phyloP scores from a whole-genome alignment of 768 basidiomycete species.

The Lentinula sp. region DNA sequence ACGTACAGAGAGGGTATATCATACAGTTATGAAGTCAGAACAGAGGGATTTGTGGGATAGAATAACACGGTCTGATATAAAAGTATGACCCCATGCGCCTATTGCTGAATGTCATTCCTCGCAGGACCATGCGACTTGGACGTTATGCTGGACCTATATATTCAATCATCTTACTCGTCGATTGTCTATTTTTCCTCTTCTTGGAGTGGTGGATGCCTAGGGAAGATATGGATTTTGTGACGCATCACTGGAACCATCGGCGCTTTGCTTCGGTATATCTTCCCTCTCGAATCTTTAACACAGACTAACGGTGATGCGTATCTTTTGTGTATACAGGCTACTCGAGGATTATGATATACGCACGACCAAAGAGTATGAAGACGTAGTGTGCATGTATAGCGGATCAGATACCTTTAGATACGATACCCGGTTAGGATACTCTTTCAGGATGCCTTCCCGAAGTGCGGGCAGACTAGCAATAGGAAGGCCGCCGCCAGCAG shows the following conservation, averaged over 20 bases:
- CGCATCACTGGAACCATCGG: conserved; percentile 51
- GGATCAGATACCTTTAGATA: neutral
- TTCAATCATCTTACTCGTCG: conserved; percentile 81
- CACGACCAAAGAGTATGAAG: neutral
- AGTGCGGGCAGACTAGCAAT: no score
- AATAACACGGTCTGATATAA: conserved; percentile 52
- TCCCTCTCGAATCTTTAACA: neutral
- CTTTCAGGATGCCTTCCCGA: no score
- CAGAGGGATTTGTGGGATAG: conserved; percentile 74
- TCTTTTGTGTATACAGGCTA: neutral
- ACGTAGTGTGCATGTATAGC: neutral
- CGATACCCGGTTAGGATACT: neutral
- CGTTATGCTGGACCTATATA: conserved; percentile 83
- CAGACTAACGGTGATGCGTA: neutral
- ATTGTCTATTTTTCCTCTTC: conserved; percentile 80
- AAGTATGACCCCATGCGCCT: neutral
- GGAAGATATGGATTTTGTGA: conserved; percentile 70
- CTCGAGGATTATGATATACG: neutral
- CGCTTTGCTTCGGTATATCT: conserved; percentile 28
- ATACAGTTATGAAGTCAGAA: conserved; percentile 51
- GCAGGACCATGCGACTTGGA: conserved; percentile 72
- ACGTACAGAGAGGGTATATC: conserved; percentile 83
- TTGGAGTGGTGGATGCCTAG: conserved; percentile 84
- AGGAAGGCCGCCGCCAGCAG: no score
- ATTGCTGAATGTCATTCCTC: neutral